Evolutionary conservation across 768 basidiomycete genomes (phyloP), one percentile per base, ranked within the genome.

Genomic region (Lactifluus volemus): DNA sequence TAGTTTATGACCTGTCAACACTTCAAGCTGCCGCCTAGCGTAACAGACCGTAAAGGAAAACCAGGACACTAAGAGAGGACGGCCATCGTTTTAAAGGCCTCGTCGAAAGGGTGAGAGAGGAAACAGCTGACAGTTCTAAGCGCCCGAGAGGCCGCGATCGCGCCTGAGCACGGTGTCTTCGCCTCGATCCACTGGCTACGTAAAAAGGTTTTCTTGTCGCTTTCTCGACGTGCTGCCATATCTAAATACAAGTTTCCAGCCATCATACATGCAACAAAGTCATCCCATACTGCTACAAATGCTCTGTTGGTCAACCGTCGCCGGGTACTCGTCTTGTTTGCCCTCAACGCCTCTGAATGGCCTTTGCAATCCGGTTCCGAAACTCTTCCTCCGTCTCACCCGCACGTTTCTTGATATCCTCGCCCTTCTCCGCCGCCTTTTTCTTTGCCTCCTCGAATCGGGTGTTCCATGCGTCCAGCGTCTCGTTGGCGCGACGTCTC

Each of bases 371-470:
- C 52, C 63, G 48, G 11, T 49, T 42, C 11, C 48, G 50, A 34
- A 58, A 65, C 11, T 65, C 52, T 53, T 65, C 63, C 56, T 65
- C 63, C 29, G 61, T 63, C 61, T 65, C 63, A 12, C 17, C 53
- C 41, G 39, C 56, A 25, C 61, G 56, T 30, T 48, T 61, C 42
- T 44, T 51, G 12, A 65, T 53, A 11, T 65, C 61, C 53, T 65
- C 63, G 1, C 63, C 63, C 32, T 63, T 65, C 53, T 32, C 47
- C 19, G 30, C 38, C 7, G 63, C 63, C 49, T 44, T 45, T 34
- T 38, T 15, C 53, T 63, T 65, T 11, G 56, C 61, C 15, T 65
- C 63, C 42, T 65, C 63, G 29, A 63, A 65, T 19, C 63, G 61
- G 0, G 52, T 19, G 19, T 39, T 50, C 55, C 62, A 65, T 5